Percentiles rank a stretch among this genome's conserved stretches.
These are phyloP conservation scores for Pseudozyma flocculosa DNA, from an alignment of 1,284 basidiomycete genomes.

Conservation along the genomic window DNA sequence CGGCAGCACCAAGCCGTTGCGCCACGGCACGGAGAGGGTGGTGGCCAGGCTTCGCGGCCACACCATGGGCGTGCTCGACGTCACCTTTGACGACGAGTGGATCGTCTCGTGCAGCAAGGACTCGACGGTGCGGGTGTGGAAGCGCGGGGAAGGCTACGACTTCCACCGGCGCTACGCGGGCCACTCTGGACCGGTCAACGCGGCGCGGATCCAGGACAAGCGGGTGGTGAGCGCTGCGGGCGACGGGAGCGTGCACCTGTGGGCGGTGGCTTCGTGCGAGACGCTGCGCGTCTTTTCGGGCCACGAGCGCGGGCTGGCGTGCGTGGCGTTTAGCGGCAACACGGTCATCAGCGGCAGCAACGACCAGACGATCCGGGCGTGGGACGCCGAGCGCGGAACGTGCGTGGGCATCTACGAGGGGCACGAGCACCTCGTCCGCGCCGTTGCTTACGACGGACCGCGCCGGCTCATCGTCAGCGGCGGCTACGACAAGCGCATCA, in stretches of 20 bases:
- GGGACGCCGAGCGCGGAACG: conserved; percentile 29
- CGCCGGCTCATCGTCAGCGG: conserved; percentile 31
- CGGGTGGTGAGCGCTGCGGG: conserved; percentile 41
- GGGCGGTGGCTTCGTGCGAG: conserved; percentile 31
- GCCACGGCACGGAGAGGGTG: background rate
- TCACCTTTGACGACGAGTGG: conserved; percentile 33
- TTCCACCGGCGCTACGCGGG: conserved; percentile 2
- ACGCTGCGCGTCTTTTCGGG: conserved; percentile 26
- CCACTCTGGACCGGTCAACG: conserved; percentile 36
- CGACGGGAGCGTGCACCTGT: conserved; percentile 38
- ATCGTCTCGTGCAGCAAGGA: conserved; percentile 45
- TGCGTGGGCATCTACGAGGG: conserved; percentile 27
- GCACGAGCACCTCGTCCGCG: conserved; percentile 37
- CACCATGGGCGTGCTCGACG: conserved; percentile 29
- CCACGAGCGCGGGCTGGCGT: conserved; percentile 42
- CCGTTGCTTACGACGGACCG: conserved; percentile 21
- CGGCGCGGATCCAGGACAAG: conserved; percentile 19
- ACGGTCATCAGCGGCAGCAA: conserved; percentile 40
- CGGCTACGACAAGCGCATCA: conserved; percentile 42
- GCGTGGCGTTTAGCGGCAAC: conserved; percentile 23
- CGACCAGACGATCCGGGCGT: conserved; percentile 44
- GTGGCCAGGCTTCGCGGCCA: conserved; percentile 26
- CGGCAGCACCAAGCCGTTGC: background rate
- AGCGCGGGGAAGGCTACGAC: conserved; percentile 14
- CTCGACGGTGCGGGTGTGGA: conserved; percentile 41